Base-by-base conservation (phyloP, 306 rosid species). In the Ziziphus jujuba region DNA sequence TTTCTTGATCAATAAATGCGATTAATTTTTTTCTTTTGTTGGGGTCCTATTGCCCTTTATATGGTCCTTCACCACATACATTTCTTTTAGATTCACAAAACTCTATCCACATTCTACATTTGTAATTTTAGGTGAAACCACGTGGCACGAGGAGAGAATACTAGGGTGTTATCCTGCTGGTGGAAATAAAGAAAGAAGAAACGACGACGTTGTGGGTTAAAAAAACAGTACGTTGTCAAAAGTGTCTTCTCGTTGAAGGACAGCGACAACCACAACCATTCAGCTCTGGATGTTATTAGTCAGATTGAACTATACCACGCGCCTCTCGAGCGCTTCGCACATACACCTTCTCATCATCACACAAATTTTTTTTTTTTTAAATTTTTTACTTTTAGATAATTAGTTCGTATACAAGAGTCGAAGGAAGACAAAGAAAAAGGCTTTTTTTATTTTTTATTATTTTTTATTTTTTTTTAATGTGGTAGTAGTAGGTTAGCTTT, bases 231-330 rank as follows among this genome's bases (percentile, higher is more conserved):
- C 40, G 34, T 36, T 56, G 53, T 54, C 63, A 44, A 40, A 57
- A 14, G 61, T 56, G 59, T 52, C 61, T 72, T 72, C 43, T 22
- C 65, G 77, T 72, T 63, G 51, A 64, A 54, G 25, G 65, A 64
- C 71, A 72, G 71, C 59, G 77, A 72, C 77, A 45, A 52, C 77
- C 15, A 64, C 48, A 56, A 59, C 44, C 59, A 47, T 55, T 40
- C 1, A 40, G 65, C 44, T 40, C 11, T 21, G 50, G 58, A 10
- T 13, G 54, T 35, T 31, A 63, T 25, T n/a, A 40, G 13, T 45
- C 31, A 38, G 7, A 19, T 14, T 8, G n/a, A 15, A 31, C n/a
- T n/a, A 24, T 52, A 9, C 44, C 19, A 66, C 7, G 25, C 70
- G 58, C 76, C 35, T 63, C 28, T 9, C 2, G 40, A 56, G 56